Base-by-base conservation (phyloP, 2,329 filamentous ascomycete genomes). In the Gnomoniopsis sp. region DNA sequence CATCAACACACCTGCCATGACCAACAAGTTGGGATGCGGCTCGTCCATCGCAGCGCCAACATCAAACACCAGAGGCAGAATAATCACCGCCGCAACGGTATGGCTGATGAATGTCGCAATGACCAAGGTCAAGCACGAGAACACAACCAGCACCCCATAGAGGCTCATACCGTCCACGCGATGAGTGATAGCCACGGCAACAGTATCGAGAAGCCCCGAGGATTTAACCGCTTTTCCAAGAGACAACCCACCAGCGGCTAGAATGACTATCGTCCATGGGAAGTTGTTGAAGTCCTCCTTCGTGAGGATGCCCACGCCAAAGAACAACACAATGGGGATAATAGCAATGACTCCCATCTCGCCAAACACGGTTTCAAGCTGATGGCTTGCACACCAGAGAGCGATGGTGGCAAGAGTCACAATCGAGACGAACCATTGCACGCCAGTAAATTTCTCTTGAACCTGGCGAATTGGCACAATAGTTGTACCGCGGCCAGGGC, bases 271-370 rank as follows among this genome's bases (percentile, higher is more conserved):
- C 21, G 96, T 99, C 95, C 95, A 99, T 43, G 97, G 88, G 74
- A 99, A 99, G 74, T 99, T 99, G 79, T 99, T 99, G 72, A 99
- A 99, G 75, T 99, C 95, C 75, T 98, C 95, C 75, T 98, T 99
- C 51, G 93, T 98, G 34, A 99, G 80, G 65, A 98, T 93, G 12
- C 95, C 95, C 2, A 92, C 93, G 56, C 95, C 95, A 68, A 99
- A 99, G 82, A 99, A 99, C 46, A 97, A 80, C 3, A 96, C 89
- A 53, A 99, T 88, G 6, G 95, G 95, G 61, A 99, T 91, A 70
- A 99, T 96, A 59, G 95, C 96, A 46, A 99, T 90, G 55, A 99
- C 93, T 55, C 95, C 95, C 95, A 99, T 99, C 70, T 99, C 93
- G 56, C 95, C 95, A 69, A 99, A 97, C 0, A 93, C 76, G 62